phyloP scores from a whole-genome alignment of 2,329 filamentous ascomycete genomes.

The Aspergillus chevalieri region DNA sequence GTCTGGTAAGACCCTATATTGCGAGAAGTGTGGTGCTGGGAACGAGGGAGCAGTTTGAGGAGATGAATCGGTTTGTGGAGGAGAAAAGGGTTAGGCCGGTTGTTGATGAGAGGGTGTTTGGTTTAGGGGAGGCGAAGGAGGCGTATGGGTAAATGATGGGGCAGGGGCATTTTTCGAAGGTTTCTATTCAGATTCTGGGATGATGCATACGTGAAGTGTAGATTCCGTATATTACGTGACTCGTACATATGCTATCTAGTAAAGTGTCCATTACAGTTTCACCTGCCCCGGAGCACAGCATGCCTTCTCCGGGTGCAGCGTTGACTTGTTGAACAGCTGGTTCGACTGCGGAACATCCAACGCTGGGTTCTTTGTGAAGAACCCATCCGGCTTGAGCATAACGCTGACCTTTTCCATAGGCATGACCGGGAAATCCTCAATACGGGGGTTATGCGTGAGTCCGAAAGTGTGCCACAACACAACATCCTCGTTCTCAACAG shows the following conservation, averaged over 20 bases:
- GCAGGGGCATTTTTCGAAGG: conserved; percentile 45
- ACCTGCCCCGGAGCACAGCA: conserved; percentile 16
- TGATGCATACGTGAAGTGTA: not conserved
- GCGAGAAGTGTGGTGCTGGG: conserved; percentile 46
- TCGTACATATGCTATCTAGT: not conserved
- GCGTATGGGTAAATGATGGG: conserved; percentile 46
- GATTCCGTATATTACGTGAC: not conserved
- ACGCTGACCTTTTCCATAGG: conserved; percentile 50
- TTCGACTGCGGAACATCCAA: conserved; percentile 40
- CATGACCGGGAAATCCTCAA: conserved; percentile 65
- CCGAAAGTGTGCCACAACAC: conserved; percentile 42
- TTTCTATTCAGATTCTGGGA: conserved; percentile 8
- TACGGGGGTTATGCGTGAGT: conserved; percentile 58
- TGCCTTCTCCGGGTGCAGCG: conserved; percentile 23
- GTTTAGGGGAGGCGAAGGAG: conserved; percentile 41
- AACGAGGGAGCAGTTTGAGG: conserved; percentile 44
- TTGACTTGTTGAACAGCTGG: conserved; percentile 37
- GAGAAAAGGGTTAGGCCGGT: conserved; percentile 45
- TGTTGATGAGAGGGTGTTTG: conserved; percentile 46
- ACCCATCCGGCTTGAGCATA: conserved; percentile 45
- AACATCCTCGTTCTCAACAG: conserved; percentile 44
- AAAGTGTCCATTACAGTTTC: conserved; percentile 17
- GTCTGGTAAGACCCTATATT: conserved; percentile 37
- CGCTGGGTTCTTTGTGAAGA: conserved; percentile 47
- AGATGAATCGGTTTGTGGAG: conserved; percentile 47